Evolutionary conservation across 1,139 yeast genomes (phyloP), one percentile per base, ranked within the genome.

Genomic region (Taiozyma onychis): DNA sequence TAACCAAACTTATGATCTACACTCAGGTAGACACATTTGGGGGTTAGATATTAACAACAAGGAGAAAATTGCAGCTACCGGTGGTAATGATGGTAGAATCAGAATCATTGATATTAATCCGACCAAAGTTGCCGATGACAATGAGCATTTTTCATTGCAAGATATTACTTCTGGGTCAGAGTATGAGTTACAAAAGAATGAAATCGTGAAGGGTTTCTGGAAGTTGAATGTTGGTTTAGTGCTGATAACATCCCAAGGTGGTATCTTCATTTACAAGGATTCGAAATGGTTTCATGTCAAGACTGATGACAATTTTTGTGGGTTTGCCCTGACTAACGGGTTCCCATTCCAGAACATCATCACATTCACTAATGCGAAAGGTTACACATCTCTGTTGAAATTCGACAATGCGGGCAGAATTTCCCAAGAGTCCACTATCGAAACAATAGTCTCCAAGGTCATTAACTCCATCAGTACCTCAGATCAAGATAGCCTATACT

Each of bases 41-140:
- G 78, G 89, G 39, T 80, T 88, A 6, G 91, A 85, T 51, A 74
- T 86, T 0, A 74, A 78, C 50, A 74, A 72, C 3, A 60, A 66
- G 3, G 64, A 71, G 44, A 63, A 71, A 35, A 60, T 83, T 11
- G 80, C 84, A 24, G 89, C 81, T 1, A 84, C 91, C 16, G 91
- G 96, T 43, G 97, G 97, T 41, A 93, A 95, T 45, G 97, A 90
- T 66, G 97, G 97, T 1, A 77, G 88, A 56, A 69, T 90, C 2
- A 73, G 88, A 51, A 56, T 86, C 6, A 81, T 83, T 60, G 85
- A 85, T 60, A 64, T 86, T 57, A 61, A 48, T 57, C 60, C 51
- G 53, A 61, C 26, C 52, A 65, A 56, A 52, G 57, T 50, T 39
- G 66, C 57, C 4, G 58, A 64, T 39, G 64, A 63, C 44, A 62